Evolutionary conservation across 179 eudicot species (phyloP).

Genomic region (Amaranthus tricolor): DNA sequence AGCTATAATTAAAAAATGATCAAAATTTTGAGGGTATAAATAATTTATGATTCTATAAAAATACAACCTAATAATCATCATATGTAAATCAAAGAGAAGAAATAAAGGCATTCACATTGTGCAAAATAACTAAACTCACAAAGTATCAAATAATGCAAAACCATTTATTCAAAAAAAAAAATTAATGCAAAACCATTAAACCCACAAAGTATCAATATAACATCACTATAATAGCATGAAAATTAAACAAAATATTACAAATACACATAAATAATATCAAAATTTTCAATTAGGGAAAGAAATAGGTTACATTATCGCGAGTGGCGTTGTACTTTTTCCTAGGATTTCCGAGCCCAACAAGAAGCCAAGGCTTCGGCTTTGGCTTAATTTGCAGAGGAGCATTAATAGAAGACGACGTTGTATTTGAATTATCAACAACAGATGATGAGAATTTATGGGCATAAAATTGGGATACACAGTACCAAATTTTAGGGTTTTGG

Average conservation of each 20-base stretch:
- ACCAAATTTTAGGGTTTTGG: not conserved
- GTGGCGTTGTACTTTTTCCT: slow-evolving; percentile 64
- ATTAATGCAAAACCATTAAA: not conserved
- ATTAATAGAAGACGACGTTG: slow-evolving; percentile 23
- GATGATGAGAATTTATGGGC: slow-evolving; percentile 10
- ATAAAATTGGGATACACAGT: not conserved
- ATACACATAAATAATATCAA: not conserved
- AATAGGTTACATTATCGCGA: slow-evolving; percentile 60
- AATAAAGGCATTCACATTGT: not conserved
- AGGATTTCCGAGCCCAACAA: slow-evolving; percentile 87
- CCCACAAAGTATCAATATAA: not conserved
- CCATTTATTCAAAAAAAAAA: not conserved
- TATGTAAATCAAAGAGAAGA: not conserved
- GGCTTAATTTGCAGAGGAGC: slow-evolving; percentile 16
- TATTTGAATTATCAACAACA: not conserved
- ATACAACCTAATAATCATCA: too few species aligned
- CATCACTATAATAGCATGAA: not conserved
- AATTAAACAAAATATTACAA: not conserved
- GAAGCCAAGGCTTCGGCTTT: slow-evolving; percentile 69
- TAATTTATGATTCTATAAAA: too few species aligned
- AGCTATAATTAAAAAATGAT: too few species aligned
- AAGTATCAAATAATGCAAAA: not conserved
- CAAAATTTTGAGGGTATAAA: too few species aligned
- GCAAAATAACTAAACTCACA: not conserved
- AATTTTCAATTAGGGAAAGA: not conserved